Percentiles rank a stretch among this genome's conserved stretches.
These are phyloP conservation scores for Moringa oleifera DNA, from an alignment of 345 rosid genomes.

Conservation along the genomic window DNA sequence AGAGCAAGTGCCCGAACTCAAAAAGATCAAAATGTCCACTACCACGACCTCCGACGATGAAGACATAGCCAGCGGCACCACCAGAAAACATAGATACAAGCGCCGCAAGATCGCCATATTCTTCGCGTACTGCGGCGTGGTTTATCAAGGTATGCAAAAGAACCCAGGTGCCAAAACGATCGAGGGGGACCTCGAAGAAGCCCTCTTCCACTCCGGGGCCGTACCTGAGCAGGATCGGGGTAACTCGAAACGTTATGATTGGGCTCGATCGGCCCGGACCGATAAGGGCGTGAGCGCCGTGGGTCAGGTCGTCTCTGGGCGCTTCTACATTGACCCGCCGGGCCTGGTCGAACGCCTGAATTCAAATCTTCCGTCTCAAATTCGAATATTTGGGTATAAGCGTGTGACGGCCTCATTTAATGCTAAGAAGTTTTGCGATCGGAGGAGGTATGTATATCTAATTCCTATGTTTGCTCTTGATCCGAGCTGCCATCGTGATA, in stretches of 20 bases:
- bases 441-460: constrained; percentile 88
- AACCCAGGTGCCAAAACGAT: constrained; percentile 96
- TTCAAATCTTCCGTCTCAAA: constrained; percentile 48
- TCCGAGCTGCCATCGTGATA: constrained; percentile 62
- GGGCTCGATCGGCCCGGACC: constrained; percentile 93
- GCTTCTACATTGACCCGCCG: constrained; percentile 85
- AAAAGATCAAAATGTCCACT: constrained; percentile 57
- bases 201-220: constrained; percentile 74
- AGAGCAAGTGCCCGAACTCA: constrained; percentile 53
- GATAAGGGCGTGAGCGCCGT: constrained; percentile 96
- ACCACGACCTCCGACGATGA: constrained; percentile 42
- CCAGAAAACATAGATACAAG: constrained; percentile 47
- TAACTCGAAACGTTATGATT: constrained; percentile 58
- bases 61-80: constrained; percentile 13
- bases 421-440: constrained; percentile 84
- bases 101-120: constrained; percentile 89
- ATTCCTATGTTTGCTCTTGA: constrained; percentile 89
- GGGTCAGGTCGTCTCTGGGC: constrained; percentile 93
- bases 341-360: constrained; percentile 80
- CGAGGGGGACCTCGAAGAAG: constrained; percentile 95
- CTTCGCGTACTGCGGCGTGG: constrained; percentile 93
- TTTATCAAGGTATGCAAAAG: constrained; percentile 98
- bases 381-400: constrained; percentile 77
- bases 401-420: constrained; percentile 71
- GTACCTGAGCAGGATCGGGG: constrained; percentile 87